Evolutionary conservation across 306 rosid genomes (phyloP), one percentile per base, ranked within the genome.

Genomic region (Rubus parviflorus): DNA sequence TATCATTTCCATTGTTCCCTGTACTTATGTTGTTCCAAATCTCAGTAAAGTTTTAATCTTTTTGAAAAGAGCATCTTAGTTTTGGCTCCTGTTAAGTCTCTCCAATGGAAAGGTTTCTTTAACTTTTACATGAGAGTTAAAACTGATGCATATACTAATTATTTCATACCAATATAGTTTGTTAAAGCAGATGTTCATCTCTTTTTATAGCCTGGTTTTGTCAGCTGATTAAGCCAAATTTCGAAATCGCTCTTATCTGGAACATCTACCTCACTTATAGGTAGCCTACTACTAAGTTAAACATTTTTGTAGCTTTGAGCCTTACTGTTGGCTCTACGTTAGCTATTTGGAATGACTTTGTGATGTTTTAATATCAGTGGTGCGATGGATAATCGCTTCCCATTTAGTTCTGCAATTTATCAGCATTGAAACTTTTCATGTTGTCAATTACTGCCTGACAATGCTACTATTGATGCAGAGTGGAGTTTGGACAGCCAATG

Each of bases 391-490:
- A 30, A 17, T 37, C 8, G 30, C 58, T 20, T 16, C 13, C 1
- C 22, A 10, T 42, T 22, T 13, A 5, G 37, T n/a, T 30, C 76
- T 38, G 40, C 20, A 20, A 4, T 72, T 41, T 56, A 8, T 41
- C 25, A 38, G 40, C 38, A 12, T 38, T 6, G 47, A 43, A 16
- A 23, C 25, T 52, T 51, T 78, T 73, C 22, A 42, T 41, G 64
- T 25, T 57, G 68, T 7, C 14, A 57, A 43, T 83, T 68, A 63
- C 62, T 40, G 66, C 45, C 56, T 71, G 66, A 68, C 76, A 20
- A 54, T 68, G 56, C 37, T 80, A 60, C 79, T 25, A 15, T 77
- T 81, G 61, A 53, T 72, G 78, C 75, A 64, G 53, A 40, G 48
- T 14, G 35, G 16, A 20, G 17, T 9, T 7, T 47, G 37, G 43